These are phyloP conservation scores for Anastatica hierochuntica DNA, from an alignment of 345 rosid genomes.

Conservation along the genomic window DNA sequence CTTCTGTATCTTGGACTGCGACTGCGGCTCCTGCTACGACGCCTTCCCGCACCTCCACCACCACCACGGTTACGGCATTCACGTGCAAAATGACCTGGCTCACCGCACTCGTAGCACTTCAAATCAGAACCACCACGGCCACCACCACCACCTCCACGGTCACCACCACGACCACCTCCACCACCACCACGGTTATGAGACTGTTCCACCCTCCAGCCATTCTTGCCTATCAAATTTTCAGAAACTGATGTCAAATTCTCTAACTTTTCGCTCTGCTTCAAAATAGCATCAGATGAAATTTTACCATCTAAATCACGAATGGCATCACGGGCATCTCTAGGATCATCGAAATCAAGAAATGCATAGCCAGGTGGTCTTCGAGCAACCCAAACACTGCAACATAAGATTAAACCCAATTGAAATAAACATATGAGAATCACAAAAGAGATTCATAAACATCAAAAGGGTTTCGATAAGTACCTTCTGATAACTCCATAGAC, in stretches of 20 bases:
- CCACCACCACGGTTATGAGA: conserved; percentile 74
- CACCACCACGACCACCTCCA: conserved; percentile 30
- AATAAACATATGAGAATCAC: no score
- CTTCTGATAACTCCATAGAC: conserved; percentile 55
- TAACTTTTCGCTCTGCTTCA: neutral
- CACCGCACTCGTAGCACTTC: conserved; percentile 89
- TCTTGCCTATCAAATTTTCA: conserved; percentile 42
- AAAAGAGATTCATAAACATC: neutral
- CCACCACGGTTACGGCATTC: conserved; percentile 75
- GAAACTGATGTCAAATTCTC: neutral
- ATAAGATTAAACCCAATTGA: no score
- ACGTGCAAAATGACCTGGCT: conserved; percentile 90
- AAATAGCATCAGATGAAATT: neutral
- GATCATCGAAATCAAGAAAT: conserved; percentile 73
- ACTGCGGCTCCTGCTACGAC: conserved; percentile 52
- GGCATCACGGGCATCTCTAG: conserved; percentile 56
- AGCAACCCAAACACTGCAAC: conserved; percentile 85
- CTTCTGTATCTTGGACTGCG: conserved; percentile 79
- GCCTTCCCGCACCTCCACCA: conserved; percentile 60
- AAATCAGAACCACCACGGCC: conserved; percentile 76
- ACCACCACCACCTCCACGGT: conserved; percentile 37
- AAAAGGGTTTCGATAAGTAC: conserved; percentile 18
- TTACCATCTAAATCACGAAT: conserved; percentile 41
- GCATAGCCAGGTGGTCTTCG: conserved; percentile 97
- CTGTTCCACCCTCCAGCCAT: conserved; percentile 86